Conservation (phyloP, 2,329 filamentous ascomycete genomes). For the Stachybotrys echinatus region DNA sequence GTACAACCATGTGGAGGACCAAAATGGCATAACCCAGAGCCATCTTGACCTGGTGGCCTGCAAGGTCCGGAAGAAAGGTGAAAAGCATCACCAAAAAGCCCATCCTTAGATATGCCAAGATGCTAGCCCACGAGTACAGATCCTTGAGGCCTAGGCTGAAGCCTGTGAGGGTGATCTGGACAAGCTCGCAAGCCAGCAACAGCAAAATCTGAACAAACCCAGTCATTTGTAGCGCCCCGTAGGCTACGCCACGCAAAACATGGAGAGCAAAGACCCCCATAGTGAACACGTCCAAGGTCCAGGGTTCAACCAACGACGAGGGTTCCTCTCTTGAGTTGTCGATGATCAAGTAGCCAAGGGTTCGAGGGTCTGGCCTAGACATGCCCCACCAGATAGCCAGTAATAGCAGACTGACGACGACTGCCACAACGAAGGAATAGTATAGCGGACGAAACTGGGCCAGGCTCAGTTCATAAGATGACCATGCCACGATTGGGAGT, state of each 20-base stretch:
- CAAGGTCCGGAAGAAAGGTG: background rate
- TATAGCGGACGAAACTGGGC: conserved; percentile 12
- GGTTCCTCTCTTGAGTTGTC: conserved; percentile 62
- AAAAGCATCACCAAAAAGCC: background rate
- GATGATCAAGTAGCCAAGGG: conserved; percentile 22
- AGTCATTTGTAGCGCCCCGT: conserved; percentile 56
- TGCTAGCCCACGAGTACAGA: background rate
- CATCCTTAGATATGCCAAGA: background rate
- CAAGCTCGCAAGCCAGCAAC: conserved; percentile 62
- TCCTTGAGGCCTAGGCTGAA: background rate
- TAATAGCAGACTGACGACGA: conserved; percentile 15
- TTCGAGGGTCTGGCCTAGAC: conserved; percentile 14
- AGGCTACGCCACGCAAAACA: conserved; percentile 59
- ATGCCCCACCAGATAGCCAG: conserved; percentile 22
- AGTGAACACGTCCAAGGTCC: conserved; percentile 57
- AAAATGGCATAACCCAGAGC: background rate
- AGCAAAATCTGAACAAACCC: conserved; percentile 61
- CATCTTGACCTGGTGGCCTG: background rate
- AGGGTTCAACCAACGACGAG: conserved; percentile 30
- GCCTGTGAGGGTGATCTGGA: background rate
- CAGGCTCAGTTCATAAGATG: conserved; percentile 61
- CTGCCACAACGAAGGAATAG: conserved; percentile 25
- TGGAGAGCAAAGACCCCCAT: conserved; percentile 59
- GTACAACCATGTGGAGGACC: background rate
- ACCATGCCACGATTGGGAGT: conserved; percentile 64